Evolutionary conservation across 441 rosid species (phyloP), one percentile per base, ranked within the genome.

Genomic region (Populus hybrid): DNA sequence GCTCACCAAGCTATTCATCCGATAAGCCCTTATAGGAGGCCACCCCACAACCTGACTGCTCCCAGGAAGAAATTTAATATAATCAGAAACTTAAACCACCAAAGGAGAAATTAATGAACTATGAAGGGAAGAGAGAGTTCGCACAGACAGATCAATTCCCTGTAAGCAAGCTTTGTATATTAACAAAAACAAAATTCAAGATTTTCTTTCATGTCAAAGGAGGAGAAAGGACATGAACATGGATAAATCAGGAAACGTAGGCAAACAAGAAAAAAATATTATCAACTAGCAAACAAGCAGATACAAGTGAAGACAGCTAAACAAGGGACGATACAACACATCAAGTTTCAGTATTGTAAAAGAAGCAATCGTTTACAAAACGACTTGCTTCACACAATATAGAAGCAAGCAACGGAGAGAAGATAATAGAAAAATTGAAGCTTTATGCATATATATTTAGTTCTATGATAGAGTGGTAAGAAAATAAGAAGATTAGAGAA

Each of bases 1-100:
- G 87, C 88, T 91, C 80, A 75, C 85, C 87, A 94, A 84, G 38
- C 76, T 88, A 83, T 92, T 95, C 86, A 90, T 89, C 76, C 98
- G 88, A 74, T 86, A 87, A 71, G 91, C 78, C 84, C 97, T 89
- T 72, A 95, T 83, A 32, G 99, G 99, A 78, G 99, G 99, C 99
- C 99, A 95, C 65, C 99, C 99, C 79, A 94, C 93, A 69, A 91
- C 94, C 83, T 93, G 99, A 84, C 93, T 90, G 91, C 82, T 81
- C 67, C 78, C 80, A 73, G 68, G 80, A 72, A 83, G 36, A 72
- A 74, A 82, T 72, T 67, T 76, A 35, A 19, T 57, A 65, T 42
- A 71, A 82, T 35, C n/a, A 71, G 26, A 8, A 9, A 70, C 16
- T 36, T 12, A 36, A n/a, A 40, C 59, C 57, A 70, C 10, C 24